Evolutionary conservation across 805 yeast species (phyloP), one percentile per base, ranked within the genome.

Genomic region (Blastobotrys robertii): DNA sequence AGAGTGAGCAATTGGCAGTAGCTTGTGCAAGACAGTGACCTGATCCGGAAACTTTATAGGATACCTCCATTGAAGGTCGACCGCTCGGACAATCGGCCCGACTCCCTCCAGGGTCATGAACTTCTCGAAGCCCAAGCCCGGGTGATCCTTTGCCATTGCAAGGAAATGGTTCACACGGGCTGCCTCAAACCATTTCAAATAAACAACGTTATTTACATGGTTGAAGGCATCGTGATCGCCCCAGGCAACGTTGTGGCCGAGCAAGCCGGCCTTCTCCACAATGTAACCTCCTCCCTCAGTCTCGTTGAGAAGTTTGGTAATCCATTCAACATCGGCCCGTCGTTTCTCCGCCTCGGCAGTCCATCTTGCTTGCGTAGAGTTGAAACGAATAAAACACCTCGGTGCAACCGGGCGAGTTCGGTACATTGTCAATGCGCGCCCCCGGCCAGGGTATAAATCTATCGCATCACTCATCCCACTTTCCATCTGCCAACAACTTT

Each of bases 131-230:
- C 48, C 53, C 4, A 41, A 30, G 9, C 38, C 38, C 8, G 49
- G 47, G 16, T 40, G 41, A 14, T 42, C 28, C 8, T 39, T 25
- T 6, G 48, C 49, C 13, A 49, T 29, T 8, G 36, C 38, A n/a
- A 34, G 25, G 37, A 55, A 52, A 44, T 43, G 39, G 38, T 59
- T 56, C 35, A 58, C 58, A 16, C 63, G 47, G 1, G 61, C 60
- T 1, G 56, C 41, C 39, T 60, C 64, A 39, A 59, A 59, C 58
- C 61, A 59, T 32, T 56, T 56, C 30, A 60, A 47, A 38, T 60
- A 60, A 3, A 42, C 46, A 31, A 56, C 62, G 38, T 60, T 60
- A 46, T 60, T 60, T 13, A 60, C 64, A 34, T 60, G 64, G 30
- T 50, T 44, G 48, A 59, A 58, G 1, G 46, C 35, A 43, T 60